Base-by-base conservation (phyloP, 208 protist species). In the Acanthamoeba healyi region DNA sequence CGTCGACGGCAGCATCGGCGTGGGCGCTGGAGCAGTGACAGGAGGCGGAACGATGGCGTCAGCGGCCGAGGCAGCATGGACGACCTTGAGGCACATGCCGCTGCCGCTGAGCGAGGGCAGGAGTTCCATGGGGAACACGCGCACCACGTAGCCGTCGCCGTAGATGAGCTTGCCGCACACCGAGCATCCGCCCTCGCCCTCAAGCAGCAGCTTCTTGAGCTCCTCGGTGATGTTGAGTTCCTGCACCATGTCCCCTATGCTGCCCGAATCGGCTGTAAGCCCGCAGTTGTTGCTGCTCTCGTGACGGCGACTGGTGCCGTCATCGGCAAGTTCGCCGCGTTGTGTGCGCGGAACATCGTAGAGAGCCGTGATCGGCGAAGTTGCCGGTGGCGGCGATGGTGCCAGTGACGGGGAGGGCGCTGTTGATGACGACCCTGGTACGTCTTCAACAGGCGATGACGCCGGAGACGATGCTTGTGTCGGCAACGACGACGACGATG, bases 181-280 rank as follows among this genome's bases (percentile, higher is more conserved):
- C 10, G 74, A 84, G 44, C 74, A 84, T 7, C 24, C 38, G 44
- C 44, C 17, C 74, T 84, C 74, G 44, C 74, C 74, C 24, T 84
- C 74, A 10, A 84, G 74, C 19, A 84, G 74, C 32, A 84, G 74
- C 44, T 84, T 84, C 74, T 84, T 84, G 44, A 84, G 74, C 9
- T 84, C 74, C 74, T 84, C 74, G 12, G 74, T 84, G 24, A 84
- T 84, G 74, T 84, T 84, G 42, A 84, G 74, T 4, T 24, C 44
- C 6, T 56, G 74, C 42, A 84, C 44, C 74, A 84, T 24, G 42
- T 15, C 74, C 36, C 51, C 3, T 6, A 22, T 56, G 38, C 44
- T 56, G 10, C 9, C 0, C 2, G 22, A 4, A 34, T 17, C 34
- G 34, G 10, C 24, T n/a, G n/a, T n/a, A 29, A 4, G 61, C 6